Conservation (phyloP, 345 rosid species). For the Moricandia moricandioides region DNA sequence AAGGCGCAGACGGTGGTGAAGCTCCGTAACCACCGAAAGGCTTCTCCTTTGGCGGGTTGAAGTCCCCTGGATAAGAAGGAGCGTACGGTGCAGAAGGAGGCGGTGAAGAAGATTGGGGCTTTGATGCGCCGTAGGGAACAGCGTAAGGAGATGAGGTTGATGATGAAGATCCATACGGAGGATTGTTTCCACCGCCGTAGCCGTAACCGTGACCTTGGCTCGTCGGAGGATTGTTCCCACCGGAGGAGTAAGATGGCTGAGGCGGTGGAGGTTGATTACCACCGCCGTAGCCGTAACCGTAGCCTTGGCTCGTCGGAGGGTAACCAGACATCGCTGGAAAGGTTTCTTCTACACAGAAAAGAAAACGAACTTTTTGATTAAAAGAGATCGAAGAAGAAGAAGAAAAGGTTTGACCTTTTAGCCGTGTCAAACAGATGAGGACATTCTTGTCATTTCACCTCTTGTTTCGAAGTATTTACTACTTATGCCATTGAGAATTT, state of each 20-base stretch:
- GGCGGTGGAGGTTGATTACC: conserved; percentile 33
- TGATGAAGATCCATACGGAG: conserved; percentile 34
- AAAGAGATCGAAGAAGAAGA: background rate
- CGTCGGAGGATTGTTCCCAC: conserved; percentile 34
- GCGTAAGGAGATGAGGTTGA: conserved; percentile 40
- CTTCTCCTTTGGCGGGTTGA: conserved; percentile 71
- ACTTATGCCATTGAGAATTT: conserved; percentile 11
- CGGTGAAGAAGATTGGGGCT: conserved; percentile 32
- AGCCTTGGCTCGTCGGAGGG: conserved; percentile 54
- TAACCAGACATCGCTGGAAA: conserved; percentile 18
- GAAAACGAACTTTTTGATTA: background rate
- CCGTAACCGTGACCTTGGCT: conserved; percentile 54
- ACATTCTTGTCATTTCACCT: background rate
- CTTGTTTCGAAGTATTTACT: conserved; percentile 1
- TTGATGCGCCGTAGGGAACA: conserved; percentile 37
- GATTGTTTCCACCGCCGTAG: conserved; percentile 42
- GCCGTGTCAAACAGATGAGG: conserved; percentile 17
- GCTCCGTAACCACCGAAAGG: conserved; percentile 27
- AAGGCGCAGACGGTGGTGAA: conserved; percentile 27
- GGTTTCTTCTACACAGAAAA: background rate
- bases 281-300: conserved; percentile 45
- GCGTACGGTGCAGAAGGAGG: conserved; percentile 8
- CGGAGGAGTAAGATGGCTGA: conserved; percentile 40
- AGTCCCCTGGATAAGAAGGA: conserved; percentile 33
- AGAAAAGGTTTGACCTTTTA: conserved; percentile 8